Evolutionary conservation across 371 early-diverging fungal species (phyloP).

Genomic region (Mortierella sp.): DNA sequence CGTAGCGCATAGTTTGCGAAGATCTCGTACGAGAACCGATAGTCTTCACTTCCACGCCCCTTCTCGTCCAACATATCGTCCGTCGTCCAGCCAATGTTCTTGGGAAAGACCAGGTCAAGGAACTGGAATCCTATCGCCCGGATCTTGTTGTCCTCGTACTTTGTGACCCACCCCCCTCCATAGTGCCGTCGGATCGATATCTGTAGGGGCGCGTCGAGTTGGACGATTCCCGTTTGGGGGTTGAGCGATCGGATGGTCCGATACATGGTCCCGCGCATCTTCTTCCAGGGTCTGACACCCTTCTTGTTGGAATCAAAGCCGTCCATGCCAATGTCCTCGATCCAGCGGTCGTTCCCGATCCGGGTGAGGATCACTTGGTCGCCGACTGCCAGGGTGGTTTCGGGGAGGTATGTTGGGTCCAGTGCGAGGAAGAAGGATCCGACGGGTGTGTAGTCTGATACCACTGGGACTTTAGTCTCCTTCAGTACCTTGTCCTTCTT

Average conservation of each 20-base stretch:
- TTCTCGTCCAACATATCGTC: conserved; percentile 60
- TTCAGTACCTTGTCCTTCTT: conserved; percentile 38
- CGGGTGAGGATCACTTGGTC: conserved; percentile 60
- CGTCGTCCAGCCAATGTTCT: conserved; percentile 55
- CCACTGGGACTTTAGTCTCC: conserved; percentile 56
- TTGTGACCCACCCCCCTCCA: conserved; percentile 62
- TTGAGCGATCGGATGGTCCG: conserved; percentile 57
- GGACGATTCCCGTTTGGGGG: conserved; percentile 38
- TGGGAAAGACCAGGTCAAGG: conserved; percentile 59
- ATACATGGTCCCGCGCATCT: conserved; percentile 56
- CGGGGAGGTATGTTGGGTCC: conserved; percentile 36
- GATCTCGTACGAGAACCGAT: conserved; percentile 64
- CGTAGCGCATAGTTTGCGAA: conserved; percentile 61
- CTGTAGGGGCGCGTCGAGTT: conserved; percentile 61
- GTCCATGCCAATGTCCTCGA: conserved; percentile 64
- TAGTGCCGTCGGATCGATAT: conserved; percentile 50
- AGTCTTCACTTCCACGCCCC: conserved; percentile 60
- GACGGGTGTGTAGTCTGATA: conserved; percentile 59
- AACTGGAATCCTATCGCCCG: conserved; percentile 58
- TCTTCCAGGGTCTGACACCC: conserved; percentile 60
- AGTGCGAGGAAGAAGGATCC: conserved; percentile 47
- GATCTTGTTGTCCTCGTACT: conserved; percentile 57
- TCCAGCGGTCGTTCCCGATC: conserved; percentile 60
- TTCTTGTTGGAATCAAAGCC: conserved; percentile 58
- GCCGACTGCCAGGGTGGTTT: conserved; percentile 31